These are phyloP conservation scores for Daedaleopsis nitida DNA, from an alignment of 768 basidiomycete species.

Conservation along the genomic window DNA sequence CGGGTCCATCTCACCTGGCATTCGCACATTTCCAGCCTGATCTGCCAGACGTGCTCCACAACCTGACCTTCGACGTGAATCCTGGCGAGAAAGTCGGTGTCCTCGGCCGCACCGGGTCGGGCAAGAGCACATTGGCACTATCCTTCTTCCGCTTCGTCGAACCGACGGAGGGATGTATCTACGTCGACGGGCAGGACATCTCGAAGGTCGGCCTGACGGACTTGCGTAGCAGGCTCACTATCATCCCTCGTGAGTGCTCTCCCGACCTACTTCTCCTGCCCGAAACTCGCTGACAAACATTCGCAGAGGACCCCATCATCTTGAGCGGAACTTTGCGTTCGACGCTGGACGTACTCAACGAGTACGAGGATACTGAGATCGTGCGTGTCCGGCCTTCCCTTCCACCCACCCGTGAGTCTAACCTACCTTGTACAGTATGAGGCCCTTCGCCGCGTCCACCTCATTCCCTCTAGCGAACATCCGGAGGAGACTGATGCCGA, in stretches of 20 bases:
- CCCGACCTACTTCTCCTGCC: not conserved
- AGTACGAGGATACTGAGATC: constrained; percentile 84
- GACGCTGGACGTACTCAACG: constrained; percentile 85
- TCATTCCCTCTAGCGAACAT: constrained; percentile 61
- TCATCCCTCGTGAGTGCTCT: constrained; percentile 67
- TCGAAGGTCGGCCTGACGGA: constrained; percentile 80
- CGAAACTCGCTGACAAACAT: not conserved
- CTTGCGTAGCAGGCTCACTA: constrained; percentile 73
- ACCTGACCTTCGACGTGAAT: constrained; percentile 69
- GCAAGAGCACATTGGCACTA: constrained; percentile 81
- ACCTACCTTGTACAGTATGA: constrained; percentile 72
- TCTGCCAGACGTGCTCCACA: constrained; percentile 82
- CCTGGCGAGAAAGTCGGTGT: constrained; percentile 84
- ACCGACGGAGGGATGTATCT: constrained; percentile 71
- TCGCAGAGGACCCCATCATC: constrained; percentile 84
- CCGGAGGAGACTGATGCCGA: constrained; percentile 48
- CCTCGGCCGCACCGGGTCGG: constrained; percentile 64
- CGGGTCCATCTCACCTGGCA: constrained; percentile 2
- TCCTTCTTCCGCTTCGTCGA: constrained; percentile 94
- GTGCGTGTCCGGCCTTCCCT: constrained; percentile 43
- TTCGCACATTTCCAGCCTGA: constrained; percentile 57
- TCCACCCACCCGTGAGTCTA: not conserved
- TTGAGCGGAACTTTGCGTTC: constrained; percentile 81
- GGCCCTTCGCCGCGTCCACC: constrained; percentile 77
- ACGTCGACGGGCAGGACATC: constrained; percentile 78